Conservation (phyloP, 1,284 basidiomycete genomes). For the Apiotrichum akiyoshidainum region DNA sequence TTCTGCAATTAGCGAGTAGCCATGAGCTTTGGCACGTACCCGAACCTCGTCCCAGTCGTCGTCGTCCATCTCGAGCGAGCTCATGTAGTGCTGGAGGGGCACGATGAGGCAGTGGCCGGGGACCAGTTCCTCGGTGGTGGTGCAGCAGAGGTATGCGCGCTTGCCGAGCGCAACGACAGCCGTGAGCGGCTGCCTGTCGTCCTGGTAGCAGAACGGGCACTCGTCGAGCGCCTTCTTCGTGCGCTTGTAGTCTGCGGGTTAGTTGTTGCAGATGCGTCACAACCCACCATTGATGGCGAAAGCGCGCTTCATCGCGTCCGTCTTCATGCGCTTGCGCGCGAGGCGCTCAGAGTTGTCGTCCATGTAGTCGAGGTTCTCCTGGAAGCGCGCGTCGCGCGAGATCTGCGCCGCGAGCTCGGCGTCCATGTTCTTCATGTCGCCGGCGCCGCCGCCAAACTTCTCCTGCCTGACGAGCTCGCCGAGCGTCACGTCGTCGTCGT, state of each 20-base stretch:
- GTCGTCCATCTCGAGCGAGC: conserved; percentile 89
- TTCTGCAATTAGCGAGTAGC: conserved; percentile 60
- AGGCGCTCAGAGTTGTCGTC: conserved; percentile 94
- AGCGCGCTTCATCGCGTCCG: conserved; percentile 90
- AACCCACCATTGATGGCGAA: conserved; percentile 87
- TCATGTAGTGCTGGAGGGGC: conserved; percentile 89
- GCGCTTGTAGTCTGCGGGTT: conserved; percentile 74
- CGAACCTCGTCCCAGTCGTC: conserved; percentile 96
- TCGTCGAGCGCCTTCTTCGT: conserved; percentile 85
- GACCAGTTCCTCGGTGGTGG: conserved; percentile 77
- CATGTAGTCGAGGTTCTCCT: conserved; percentile 87
- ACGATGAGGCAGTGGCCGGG: conserved; percentile 91
- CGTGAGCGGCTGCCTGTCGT: conserved; percentile 74
- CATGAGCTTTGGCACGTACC: conserved; percentile 55
- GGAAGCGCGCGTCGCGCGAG: conserved; percentile 78
- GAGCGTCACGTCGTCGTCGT: conserved; percentile 81
- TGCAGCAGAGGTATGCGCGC: conserved; percentile 81
- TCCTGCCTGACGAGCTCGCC: conserved; percentile 93
- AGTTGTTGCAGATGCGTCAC: not conserved
- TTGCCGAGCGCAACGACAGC: conserved; percentile 87
- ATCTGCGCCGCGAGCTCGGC: conserved; percentile 84
- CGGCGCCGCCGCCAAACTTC: conserved; percentile 77
- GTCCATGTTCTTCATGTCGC: conserved; percentile 87
- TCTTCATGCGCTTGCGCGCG: conserved; percentile 88
- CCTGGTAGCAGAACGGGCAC: conserved; percentile 83